Evolutionary conservation across 108 stramenopile species (phyloP).

Genomic region (Cyclotella atomus): DNA sequence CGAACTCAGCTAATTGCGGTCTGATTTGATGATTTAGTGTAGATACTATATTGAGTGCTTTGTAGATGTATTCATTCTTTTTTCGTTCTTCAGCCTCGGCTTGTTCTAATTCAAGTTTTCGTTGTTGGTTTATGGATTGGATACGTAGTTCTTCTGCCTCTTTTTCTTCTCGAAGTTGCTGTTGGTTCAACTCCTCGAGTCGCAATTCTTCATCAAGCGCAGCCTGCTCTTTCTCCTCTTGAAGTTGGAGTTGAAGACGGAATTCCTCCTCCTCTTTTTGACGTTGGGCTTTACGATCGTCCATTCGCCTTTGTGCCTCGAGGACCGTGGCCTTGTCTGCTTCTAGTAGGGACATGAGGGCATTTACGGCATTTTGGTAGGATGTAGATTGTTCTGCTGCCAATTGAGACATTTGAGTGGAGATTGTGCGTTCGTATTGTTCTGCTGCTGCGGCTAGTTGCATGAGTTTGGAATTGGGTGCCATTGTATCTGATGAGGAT

Average conservation of each 20-base stretch:
- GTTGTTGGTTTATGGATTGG: too few relatives aligned
- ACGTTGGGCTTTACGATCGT: constrained; percentile 7
- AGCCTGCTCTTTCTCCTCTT: constrained; percentile 17
- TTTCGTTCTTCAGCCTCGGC: neutral
- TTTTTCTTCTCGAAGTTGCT: constrained; percentile 1
- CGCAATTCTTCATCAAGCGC: neutral
- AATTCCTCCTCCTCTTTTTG: constrained; percentile 26
- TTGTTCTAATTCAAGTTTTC: neutral
- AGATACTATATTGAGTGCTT: too few relatives aligned
- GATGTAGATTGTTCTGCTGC: constrained; percentile 15
- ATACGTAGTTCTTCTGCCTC: constrained; percentile 6
- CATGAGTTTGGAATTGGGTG: constrained; percentile 31
- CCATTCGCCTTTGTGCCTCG: constrained; percentile 20
- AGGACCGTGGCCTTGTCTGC: constrained; percentile 19
- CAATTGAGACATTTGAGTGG: constrained; percentile 37
- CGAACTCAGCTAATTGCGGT: constrained; percentile 63
- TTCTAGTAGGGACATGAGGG: constrained; percentile 23
- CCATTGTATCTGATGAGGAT: too few relatives aligned
- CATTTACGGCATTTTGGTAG: constrained; percentile 16
- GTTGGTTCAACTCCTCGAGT: neutral
- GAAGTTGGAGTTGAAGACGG: constrained; percentile 4
- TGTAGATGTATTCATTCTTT: constrained; percentile 1
- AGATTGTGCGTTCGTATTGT: constrained; percentile 22
- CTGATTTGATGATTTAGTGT: constrained; percentile 55
- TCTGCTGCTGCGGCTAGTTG: constrained; percentile 38